phyloP scores from a whole-genome alignment of 1,139 yeast genomes.

The Suhomyces terraborum region DNA sequence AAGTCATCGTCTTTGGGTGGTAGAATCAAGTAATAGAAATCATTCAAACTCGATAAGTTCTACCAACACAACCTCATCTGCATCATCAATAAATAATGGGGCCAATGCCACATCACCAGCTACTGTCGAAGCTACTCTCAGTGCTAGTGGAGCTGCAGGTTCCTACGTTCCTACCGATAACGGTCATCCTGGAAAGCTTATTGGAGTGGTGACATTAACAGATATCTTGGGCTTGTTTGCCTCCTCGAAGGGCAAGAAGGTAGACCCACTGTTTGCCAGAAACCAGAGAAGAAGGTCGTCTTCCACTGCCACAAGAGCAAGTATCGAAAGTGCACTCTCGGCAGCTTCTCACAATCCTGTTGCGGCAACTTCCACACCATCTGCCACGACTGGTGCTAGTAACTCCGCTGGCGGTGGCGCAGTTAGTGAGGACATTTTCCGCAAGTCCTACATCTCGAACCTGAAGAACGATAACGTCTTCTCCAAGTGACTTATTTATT shows the following conservation, averaged over 20 bases:
- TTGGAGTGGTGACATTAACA: constrained; percentile 89
- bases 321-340: constrained; percentile 29
- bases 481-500: constrained; percentile 8
- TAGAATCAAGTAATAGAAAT: constrained; percentile 49
- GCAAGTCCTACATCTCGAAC: constrained; percentile 20
- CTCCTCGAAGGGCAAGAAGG: constrained; percentile 59
- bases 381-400: constrained; percentile 10
- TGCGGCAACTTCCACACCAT: constrained; percentile 1
- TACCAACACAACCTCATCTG: constrained; percentile 11
- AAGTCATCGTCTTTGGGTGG: constrained; percentile 92
- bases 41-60: constrained; percentile 17
- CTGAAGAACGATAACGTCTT: constrained; percentile 13
- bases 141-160: constrained; percentile 14
- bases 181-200: constrained; percentile 66
- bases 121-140: constrained; percentile 25
- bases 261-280: constrained; percentile 84
- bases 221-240: constrained; percentile 85
- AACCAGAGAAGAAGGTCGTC: constrained; percentile 80
- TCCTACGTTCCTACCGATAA: constrained; percentile 11
- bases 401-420: constrained; percentile 12
- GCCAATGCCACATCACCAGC: constrained; percentile 3
- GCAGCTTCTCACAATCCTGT: background rate
- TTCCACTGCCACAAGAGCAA: constrained; percentile 46
- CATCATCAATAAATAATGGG: constrained; percentile 11
- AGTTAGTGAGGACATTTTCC: constrained; percentile 20